Conservation (phyloP, 148 eudicot species). For the Mesembryanthemum crystallinum region DNA sequence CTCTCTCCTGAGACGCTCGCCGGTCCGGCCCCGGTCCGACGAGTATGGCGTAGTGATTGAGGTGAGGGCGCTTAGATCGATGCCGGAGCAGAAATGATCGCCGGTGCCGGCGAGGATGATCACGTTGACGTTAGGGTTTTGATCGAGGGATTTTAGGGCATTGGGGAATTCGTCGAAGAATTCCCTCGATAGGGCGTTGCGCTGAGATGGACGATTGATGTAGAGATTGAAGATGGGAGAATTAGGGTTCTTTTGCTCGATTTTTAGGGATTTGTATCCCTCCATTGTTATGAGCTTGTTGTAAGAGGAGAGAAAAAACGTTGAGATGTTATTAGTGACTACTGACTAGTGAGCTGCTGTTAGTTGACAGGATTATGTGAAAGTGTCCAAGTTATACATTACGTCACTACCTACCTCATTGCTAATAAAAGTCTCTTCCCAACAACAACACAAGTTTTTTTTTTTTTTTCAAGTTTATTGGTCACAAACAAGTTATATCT, state of each 20-base stretch:
- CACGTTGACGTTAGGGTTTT: slow-evolving; percentile 56
- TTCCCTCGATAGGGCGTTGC: slow-evolving; percentile 61
- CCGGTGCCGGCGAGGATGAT: slow-evolving; percentile 65
- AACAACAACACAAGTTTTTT: too few species aligned
- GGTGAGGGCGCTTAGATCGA: slow-evolving; percentile 53
- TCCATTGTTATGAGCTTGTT: slow-evolving; percentile 28
- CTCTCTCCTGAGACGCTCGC: slow-evolving; percentile 57
- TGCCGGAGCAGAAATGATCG: slow-evolving; percentile 78
- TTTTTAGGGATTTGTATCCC: slow-evolving; percentile 51
- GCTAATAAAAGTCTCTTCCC: too few species aligned
- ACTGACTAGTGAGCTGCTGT: too few species aligned
- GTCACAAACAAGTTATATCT: too few species aligned
- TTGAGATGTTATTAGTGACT: too few species aligned
- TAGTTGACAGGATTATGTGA: too few species aligned
- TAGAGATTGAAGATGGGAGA: slow-evolving; percentile 45
- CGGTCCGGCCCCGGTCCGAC: slow-evolving; percentile 47
- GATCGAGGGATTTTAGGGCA: slow-evolving; percentile 71
- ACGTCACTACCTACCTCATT: too few species aligned
- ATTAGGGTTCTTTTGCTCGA: slow-evolving; percentile 23
- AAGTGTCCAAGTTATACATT: too few species aligned
- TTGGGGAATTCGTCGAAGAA: slow-evolving; percentile 77
- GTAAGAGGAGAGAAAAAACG: too few species aligned
- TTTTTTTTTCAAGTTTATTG: too few species aligned
- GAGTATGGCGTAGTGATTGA: slow-evolving; percentile 16
- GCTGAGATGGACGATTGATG: slow-evolving; percentile 55